Evolutionary conservation across 768 basidiomycete genomes (phyloP).

Genomic region (Lentinula sp.): DNA sequence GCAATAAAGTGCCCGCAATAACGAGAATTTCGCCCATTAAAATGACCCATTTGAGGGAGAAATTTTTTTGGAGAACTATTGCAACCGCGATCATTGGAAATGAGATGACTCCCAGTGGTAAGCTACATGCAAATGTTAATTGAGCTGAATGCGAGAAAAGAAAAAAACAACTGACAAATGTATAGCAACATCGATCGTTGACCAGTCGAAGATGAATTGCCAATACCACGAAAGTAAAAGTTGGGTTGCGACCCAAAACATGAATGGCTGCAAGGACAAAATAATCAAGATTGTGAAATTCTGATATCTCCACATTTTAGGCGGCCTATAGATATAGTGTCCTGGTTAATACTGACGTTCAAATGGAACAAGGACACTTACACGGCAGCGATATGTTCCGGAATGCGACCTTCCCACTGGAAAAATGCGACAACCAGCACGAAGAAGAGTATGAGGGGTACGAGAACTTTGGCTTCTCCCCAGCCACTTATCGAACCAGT

Average conservation of each 20-base stretch:
- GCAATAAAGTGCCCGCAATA: constrained; percentile 30
- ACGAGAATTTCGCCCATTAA: constrained; percentile 32
- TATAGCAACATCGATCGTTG: constrained; percentile 28
- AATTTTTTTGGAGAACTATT: neutral
- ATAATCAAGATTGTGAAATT: constrained; percentile 35
- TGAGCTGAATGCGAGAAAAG: neutral
- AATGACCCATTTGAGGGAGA: constrained; percentile 39
- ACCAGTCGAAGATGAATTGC: constrained; percentile 38
- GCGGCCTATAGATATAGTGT: constrained; percentile 23
- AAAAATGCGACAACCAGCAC: constrained; percentile 38
- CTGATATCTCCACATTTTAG: constrained; percentile 33
- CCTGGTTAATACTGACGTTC: neutral
- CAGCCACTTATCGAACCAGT: constrained; percentile 46
- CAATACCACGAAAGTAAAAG: constrained; percentile 29
- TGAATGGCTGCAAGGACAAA: constrained; percentile 30
- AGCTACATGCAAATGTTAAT: neutral
- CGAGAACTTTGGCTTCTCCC: constrained; percentile 37
- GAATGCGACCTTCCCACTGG: constrained; percentile 39
- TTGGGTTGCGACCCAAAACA: constrained; percentile 35
- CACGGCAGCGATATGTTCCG: constrained; percentile 35
- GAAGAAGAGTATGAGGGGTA: constrained; percentile 40
- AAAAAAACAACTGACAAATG: constrained; percentile 31
- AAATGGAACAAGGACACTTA: constrained; percentile 14
- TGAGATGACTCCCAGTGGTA: neutral
- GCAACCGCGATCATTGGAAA: neutral